Base-by-base conservation (phyloP, 2,329 filamentous ascomycete species). In the Blastomyces emzantsi region DNA sequence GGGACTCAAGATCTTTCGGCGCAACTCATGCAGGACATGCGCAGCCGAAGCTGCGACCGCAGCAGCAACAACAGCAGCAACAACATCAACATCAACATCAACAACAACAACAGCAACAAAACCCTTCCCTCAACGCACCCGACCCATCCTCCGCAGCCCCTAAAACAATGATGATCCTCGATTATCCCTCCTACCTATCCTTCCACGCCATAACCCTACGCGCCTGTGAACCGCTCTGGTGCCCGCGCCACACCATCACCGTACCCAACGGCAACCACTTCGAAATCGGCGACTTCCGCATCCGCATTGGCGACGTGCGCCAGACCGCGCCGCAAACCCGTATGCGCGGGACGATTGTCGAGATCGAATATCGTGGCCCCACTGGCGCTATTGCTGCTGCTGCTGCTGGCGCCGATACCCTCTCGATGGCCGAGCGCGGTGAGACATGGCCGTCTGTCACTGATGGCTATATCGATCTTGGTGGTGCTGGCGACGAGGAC, bases 201-300 rank as follows among this genome's bases (percentile, higher is more conserved):
- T 71, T 79, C 25, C 75, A 77, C 61, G 69, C 76, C 22, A 76
- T 79, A 54, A 75, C 78, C 28, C 68, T 73, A 36, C 74, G 75
- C 67, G 72, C 75, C 33, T 77, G 74, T 63, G 74, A 78, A 63
- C 74, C 77, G 0, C 72, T 78, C 65, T 79, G 77, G 77, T 72
- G 71, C 58, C 76, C 74, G 59, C 73, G 77, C 5, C 72, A 78
- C 59, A 76, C 76, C 0, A 67, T 77, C 25, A 66, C 69, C 1
- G 74, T 78, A n/a, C 33, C 55, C 3, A 69, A 69, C 6, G 76
- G 76, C n/a, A 67, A 72, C 4, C 73, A 74, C 59, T 79, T 77
- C 60, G 77, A 78, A 45, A 68, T 78, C 6, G 76, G 73, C 8
- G 77, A 78, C 60, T 79, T 79, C 67, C 72, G 75, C 7, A 71